phyloP scores from a whole-genome alignment of 2,329 filamentous ascomycete species.

The Aureobasidium zeae region DNA sequence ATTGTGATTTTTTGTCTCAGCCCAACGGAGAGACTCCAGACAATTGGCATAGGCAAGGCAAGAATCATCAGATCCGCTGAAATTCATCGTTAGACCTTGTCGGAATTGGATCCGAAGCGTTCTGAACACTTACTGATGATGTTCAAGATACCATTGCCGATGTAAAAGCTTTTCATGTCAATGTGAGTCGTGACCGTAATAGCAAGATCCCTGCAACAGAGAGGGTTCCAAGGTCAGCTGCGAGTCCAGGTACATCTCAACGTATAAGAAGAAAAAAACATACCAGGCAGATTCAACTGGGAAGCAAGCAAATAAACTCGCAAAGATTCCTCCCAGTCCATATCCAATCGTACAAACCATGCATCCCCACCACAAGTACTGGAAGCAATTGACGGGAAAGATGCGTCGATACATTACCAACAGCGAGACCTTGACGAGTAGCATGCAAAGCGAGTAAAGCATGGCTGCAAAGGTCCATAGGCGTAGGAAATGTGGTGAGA shows the following conservation, averaged over 20 bases:
- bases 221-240: background rate
- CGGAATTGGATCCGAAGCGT: background rate
- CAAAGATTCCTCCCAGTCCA: constrained; percentile 2
- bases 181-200: background rate
- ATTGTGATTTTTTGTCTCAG: constrained; percentile 45
- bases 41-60: constrained; percentile 47
- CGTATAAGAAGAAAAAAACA: background rate
- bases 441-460: constrained; percentile 9
- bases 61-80: constrained; percentile 47
- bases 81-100: background rate
- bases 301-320: constrained; percentile 11
- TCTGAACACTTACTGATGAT: constrained; percentile 5
- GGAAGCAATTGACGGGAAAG: constrained; percentile 12
- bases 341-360: constrained; percentile 8
- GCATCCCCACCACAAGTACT: constrained; percentile 5
- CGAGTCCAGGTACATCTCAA: background rate
- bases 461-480: constrained; percentile 6
- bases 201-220: constrained; percentile 2
- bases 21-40: constrained; percentile 43
- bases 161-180: constrained; percentile 8
- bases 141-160: constrained; percentile 11
- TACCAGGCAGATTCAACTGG: constrained; percentile 5
- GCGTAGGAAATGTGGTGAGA: constrained; percentile 2
- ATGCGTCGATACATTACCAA: constrained; percentile 9
- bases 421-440: constrained; percentile 20